Evolutionary conservation across 1,284 basidiomycete genomes (phyloP).

Genomic region (Termitomyces sp.): DNA sequence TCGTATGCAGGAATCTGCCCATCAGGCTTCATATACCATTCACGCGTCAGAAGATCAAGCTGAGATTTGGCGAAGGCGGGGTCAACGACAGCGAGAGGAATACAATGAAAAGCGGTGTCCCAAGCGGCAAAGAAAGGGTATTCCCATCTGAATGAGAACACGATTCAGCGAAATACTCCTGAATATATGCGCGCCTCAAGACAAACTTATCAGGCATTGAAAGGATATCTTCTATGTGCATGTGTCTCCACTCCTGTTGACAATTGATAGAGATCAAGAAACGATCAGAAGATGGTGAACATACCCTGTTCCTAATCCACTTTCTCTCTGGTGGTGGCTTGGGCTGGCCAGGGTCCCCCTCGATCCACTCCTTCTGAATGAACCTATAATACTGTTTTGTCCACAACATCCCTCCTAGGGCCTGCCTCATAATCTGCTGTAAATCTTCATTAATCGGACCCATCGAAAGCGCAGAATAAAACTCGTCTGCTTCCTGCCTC

Average conservation of each 20-base stretch:
- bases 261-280: slow-evolving; percentile 3
- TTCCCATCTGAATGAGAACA: slow-evolving; percentile 73
- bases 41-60: slow-evolving; percentile 90
- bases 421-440: slow-evolving; percentile 94
- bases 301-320: slow-evolving; percentile 76
- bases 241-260: slow-evolving; percentile 81
- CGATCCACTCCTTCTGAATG: slow-evolving; percentile 93
- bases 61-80: slow-evolving; percentile 97
- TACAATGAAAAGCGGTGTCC: slow-evolving; percentile 98
- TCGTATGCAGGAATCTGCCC: slow-evolving; percentile 98
- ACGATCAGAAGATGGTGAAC: slow-evolving; percentile 17
- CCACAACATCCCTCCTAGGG: slow-evolving; percentile 98
- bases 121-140: slow-evolving; percentile 94
- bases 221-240: slow-evolving; percentile 92
- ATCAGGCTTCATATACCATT: slow-evolving; percentile 99
- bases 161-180: slow-evolving; percentile 4
- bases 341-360: slow-evolving; percentile 93
- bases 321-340: slow-evolving; percentile 90
- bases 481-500: slow-evolving; percentile 91
- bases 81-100: slow-evolving; percentile 94
- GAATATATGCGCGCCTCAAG: neutral
- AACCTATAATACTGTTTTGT: slow-evolving; percentile 97
- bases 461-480: slow-evolving; percentile 78
- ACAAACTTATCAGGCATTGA: slow-evolving; percentile 96
- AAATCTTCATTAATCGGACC: slow-evolving; percentile 89